Evolutionary conservation across 768 basidiomycete genomes (phyloP).

Genomic region (Russula earlei): DNA sequence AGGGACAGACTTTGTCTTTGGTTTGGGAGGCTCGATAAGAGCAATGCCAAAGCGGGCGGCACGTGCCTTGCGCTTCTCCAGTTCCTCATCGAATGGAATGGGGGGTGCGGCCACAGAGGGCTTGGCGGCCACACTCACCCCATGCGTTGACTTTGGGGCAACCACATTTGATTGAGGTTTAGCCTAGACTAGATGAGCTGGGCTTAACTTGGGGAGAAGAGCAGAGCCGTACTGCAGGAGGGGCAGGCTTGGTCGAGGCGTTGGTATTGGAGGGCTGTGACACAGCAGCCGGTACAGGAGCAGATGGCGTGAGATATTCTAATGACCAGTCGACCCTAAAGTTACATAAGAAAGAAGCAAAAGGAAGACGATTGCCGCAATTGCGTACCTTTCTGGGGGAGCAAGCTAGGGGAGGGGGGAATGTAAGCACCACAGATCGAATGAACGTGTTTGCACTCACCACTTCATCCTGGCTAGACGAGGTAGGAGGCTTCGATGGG

Average conservation of each 20-base stretch:
- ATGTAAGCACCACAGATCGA: background rate
- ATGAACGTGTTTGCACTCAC: conserved; percentile 18
- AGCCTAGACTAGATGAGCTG: background rate
- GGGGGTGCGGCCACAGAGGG: conserved; percentile 2
- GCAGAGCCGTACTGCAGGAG: background rate
- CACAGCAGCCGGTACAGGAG: background rate
- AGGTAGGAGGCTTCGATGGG: conserved; percentile 6
- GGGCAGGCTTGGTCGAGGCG: background rate
- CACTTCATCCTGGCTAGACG: conserved; percentile 23
- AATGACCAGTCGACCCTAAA: conserved; percentile 8
- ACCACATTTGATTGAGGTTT: background rate
- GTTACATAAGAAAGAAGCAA: background rate
- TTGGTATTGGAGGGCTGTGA: background rate
- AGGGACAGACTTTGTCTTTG: conserved; percentile 21
- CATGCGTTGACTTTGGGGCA: background rate
- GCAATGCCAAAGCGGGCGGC: conserved; percentile 69
- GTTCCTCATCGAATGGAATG: conserved; percentile 36
- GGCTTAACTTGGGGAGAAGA: background rate
- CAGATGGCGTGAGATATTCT: background rate
- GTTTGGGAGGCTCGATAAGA: conserved; percentile 35
- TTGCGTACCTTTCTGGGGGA: conserved; percentile 27
- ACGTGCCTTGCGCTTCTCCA: conserved; percentile 48
- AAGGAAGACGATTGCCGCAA: background rate
- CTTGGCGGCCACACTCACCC: background rate
- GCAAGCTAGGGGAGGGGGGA: conserved; percentile 22